Base-by-base conservation (phyloP, 2,329 filamentous ascomycete genomes). In the Cryphonectria carpinicola region DNA sequence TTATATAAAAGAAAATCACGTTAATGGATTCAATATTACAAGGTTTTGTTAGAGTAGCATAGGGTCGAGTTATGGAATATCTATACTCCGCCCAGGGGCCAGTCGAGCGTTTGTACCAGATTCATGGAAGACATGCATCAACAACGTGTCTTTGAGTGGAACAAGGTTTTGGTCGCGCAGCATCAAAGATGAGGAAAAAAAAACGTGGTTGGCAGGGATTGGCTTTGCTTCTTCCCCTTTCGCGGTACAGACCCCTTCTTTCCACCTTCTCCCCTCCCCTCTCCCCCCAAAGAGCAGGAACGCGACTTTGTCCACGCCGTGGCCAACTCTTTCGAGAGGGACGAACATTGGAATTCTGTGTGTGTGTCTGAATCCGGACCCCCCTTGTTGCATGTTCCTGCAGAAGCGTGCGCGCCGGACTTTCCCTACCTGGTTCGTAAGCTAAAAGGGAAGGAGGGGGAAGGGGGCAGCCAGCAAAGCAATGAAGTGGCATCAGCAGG, bases 201-300 rank as follows among this genome's bases (percentile, higher is more conserved):
- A 39, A 61, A 61, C 58, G 58, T 61, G 61, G 61, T 25, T 25
- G 13, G 61, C 61, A 64, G 39, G 61, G 61, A 64, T 64, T 19
- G n/a, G 28, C 6, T 25, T 64, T 37, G 19, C 65, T 52, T 66
- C 22, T 54, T 70, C 68, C 66, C 68, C 68, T 70, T 67, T 70
- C 68, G 49, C 32, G 37, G 46, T 67, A 58, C 65, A 70, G 65
- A 65, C 68, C 66, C 64, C 32, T 60, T 41, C 37, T 41, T 35
- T 43, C 14, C 37, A 28, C 6, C 19, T 39, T 46, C 62, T 22
- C 22, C 19, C 7, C 25, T 17, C 13, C n/a, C n/a, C n/a, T n/a
- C n/a, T n/a, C n/a, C n/a, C 19, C 37, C 58, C 2, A 28, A 28
- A 28, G 28, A 49, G 46, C 22, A 49, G 54, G 25, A 58, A 58